Base-by-base conservation (phyloP, 2,329 filamentous ascomycete species). In the Exophiala sp. region DNA sequence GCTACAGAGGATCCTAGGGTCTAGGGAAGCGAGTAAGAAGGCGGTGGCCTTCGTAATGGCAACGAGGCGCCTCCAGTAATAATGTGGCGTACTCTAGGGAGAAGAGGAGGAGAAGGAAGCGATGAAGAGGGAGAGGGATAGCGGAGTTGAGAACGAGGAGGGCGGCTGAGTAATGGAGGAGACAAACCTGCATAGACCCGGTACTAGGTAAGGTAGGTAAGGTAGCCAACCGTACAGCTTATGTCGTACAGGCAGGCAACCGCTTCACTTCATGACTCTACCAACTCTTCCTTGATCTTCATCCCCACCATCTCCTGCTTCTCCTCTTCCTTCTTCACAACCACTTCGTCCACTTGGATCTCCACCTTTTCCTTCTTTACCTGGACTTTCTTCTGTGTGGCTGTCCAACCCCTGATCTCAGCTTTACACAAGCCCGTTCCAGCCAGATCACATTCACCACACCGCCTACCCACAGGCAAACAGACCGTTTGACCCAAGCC, bases 401-500 rank as follows among this genome's bases (percentile, higher is more conserved):
- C 65, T 3, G 83, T 78, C 69, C 85, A 82, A 44, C 76, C 80
- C 63, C 75, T 72, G 54, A 88, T 79, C 22, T 86, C 85, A 9
- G 80, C 79, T 64, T 77, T 81, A 70, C 93, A 98, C 51, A 97
- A 67, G 2, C 87, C 87, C 24, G 75, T 75, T 16, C 85, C 72
- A 0, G 87, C 87, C 42, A 97, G 70, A 57, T 86, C 85, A 69
- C 93, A 98, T 42, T 93, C 84, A 14, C 88, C 89, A 69, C 93
- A 98, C 59, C 78, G 81, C 56, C 83, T 76, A 0, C 86, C 87
- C 1, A 91, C 80, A 1, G 89, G 88, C 56, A 88, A 71, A 65
- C 90, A 96, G 18, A 93, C 81, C 1, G 82, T 87, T 75, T 96
- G 90, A 0, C 90, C 90, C 55, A 95, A 75, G 0, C 90, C 90